Evolutionary conservation across 176 grass and related monocot species (phyloP), one percentile per base, ranked within the genome.

Genomic region (Musa troglodytarum): DNA sequence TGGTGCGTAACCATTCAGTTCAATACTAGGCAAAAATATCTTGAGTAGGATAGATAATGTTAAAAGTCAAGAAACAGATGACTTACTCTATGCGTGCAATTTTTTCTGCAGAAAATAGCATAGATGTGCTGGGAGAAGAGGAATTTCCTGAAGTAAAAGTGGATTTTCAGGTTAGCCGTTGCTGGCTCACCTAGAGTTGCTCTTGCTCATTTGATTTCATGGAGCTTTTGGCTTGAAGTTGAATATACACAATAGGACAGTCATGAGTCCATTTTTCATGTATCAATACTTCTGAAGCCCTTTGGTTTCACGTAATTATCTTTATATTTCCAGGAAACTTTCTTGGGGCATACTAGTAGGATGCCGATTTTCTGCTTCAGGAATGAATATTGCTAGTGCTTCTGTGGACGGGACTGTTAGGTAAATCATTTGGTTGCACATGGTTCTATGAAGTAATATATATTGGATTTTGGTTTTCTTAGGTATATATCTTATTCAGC

Each of bases 331-430:
- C 86, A 97, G 94, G 94, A 97, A 91, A 97, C 90, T 65, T 97
- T 97, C 87, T 91, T 97, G 81, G 94, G 94, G 63, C 94, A 97
- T 90, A 97, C 89, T 69, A 97, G 88, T 85, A 83, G 88, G 22
- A 97, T 93, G 94, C 65, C 79, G 94, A 26, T 93, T 97, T 90
- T 97, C 94, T 86, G 86, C 94, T 72, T 97, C 94, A 65, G 94
- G 94, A 56, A 81, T 77, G 68, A 97, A 97, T 80, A 83, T 97
- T 82, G 94, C 94, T 20, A 97, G 94, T 88, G 89, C 94, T 71
- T 97, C 94, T 57, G 72, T 87, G 61, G 94, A 97, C 82, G 94
- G 94, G 43, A 97, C 94, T 73, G 94, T 97, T 53, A 93, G 94
- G 94, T 97, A 85, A 85, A 65, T 66, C 0, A 82, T n/a, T 78